A percentile compares a stretch with the other conserved stretches of the same genome.
These are phyloP conservation scores for Pythium scleroteichum DNA, from an alignment of 352 stramenopile species.

Conservation along the genomic window DNA sequence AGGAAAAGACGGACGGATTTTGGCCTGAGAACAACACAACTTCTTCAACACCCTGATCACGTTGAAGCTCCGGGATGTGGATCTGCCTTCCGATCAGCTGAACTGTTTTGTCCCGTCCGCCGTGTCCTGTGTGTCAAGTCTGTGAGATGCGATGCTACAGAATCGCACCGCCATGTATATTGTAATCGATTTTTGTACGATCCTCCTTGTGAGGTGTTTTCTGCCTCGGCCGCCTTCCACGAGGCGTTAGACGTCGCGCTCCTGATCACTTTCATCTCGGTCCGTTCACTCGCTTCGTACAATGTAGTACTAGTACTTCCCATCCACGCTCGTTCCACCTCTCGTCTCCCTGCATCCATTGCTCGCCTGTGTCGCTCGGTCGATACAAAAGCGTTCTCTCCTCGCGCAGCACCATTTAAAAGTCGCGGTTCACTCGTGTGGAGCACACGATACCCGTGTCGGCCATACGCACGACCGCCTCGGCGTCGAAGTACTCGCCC, in stretches of 20 bases:
- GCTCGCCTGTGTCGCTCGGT: background rate
- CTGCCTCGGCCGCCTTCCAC: no score
- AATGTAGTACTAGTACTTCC: conserved; percentile 6
- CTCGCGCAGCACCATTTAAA: conserved; percentile 22
- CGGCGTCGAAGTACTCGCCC: conserved; percentile 72
- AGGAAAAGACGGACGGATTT: no score
- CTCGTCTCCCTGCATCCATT: background rate
- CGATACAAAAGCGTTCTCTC: no score
- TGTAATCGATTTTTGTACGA: conserved; percentile 22
- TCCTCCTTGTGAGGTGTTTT: background rate
- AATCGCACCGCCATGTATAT: conserved; percentile 22
- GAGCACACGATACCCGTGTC: conserved; percentile 79
- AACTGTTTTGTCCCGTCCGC: no score
- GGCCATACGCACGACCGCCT: conserved; percentile 70
- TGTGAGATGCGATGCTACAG: no score
- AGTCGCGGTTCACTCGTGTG: conserved; percentile 67
- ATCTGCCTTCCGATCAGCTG: no score
- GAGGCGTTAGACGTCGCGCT: background rate
- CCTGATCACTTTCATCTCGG: background rate
- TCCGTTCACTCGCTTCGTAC: conserved; percentile 2
- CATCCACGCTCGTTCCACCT: background rate
- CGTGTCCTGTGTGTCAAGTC: no score
- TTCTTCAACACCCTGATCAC: no score
- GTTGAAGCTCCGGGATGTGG: no score
- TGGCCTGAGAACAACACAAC: background rate